Evolutionary conservation across 1,284 basidiomycete species (phyloP).

Genomic region (Marasmius tenuissimus): DNA sequence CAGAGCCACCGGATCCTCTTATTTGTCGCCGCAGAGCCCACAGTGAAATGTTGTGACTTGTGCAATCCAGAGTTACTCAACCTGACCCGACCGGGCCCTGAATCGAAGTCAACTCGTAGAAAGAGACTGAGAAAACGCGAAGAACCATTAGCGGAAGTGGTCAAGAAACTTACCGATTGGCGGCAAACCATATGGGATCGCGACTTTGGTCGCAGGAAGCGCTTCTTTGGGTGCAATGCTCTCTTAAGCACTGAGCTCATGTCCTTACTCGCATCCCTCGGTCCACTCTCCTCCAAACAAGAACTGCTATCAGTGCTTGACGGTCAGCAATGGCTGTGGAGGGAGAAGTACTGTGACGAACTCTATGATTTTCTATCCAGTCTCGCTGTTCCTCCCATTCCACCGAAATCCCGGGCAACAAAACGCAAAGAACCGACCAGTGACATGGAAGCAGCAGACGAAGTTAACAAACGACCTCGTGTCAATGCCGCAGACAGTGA

Average conservation of each 20-base stretch:
- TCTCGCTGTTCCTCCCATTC: conserved; percentile 1
- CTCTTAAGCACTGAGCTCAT: conserved; percentile 3
- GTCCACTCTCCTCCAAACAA: conserved; percentile 5
- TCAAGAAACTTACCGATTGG: neutral
- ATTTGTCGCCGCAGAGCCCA: conserved; percentile 1
- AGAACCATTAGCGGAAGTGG: neutral
- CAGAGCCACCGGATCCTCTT: neutral
- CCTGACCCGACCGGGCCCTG: neutral
- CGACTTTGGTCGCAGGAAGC: neutral
- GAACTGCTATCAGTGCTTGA: neutral
- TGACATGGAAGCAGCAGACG: neutral
- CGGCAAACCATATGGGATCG: neutral
- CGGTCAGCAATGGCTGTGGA: conserved; percentile 8
- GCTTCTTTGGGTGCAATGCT: neutral
- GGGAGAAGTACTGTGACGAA: conserved; percentile 6
- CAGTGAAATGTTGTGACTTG: conserved; percentile 12
- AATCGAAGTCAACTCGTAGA: neutral
- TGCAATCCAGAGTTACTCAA: conserved; percentile 8
- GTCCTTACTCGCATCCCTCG: conserved; percentile 10
- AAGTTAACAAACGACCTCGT: neutral
- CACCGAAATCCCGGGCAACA: neutral
- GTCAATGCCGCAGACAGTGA: neutral
- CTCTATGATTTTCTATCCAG: conserved; percentile 1
- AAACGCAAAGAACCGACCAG: neutral
- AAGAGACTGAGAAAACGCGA: neutral